Percentiles rank a stretch among this genome's conserved stretches.
Conservation (phyloP, 2,329 filamentous ascomycete species). For the Apiospora marii region DNA sequence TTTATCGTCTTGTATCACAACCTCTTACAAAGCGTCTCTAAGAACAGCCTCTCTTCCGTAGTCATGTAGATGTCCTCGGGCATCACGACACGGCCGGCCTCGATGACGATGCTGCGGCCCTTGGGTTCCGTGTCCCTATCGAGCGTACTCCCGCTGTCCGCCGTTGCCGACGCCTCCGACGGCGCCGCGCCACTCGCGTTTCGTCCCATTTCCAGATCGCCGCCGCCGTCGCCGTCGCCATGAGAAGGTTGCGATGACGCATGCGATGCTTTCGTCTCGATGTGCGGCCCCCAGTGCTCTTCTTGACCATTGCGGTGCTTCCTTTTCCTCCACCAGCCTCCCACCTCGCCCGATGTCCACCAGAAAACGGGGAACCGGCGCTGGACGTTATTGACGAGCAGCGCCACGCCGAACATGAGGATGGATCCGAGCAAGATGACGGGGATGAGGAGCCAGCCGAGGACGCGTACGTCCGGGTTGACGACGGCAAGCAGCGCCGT, state of each 20-base stretch:
- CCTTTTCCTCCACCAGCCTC: conserved; percentile 21
- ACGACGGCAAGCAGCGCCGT: conserved; percentile 75
- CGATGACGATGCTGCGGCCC: conserved; percentile 8
- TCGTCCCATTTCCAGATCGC: neutral
- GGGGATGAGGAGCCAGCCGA: conserved; percentile 76
- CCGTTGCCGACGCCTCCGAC: neutral
- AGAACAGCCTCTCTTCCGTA: conserved; percentile 20
- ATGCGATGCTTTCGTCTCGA: conserved; percentile 1
- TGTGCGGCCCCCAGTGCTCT: conserved; percentile 1
- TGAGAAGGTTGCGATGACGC: neutral
- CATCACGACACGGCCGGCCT: conserved; percentile 8
- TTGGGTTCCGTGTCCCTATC: neutral
- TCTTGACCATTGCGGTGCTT: neutral
- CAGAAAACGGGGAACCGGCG: conserved; percentile 74
- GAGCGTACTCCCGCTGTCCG: conserved; percentile 7
- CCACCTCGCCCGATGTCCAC: conserved; percentile 62
- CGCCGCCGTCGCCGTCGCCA: too few species aligned
- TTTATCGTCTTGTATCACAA: neutral
- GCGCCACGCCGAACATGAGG: conserved; percentile 68
- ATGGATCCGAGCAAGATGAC: conserved; percentile 66
- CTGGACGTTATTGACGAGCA: conserved; percentile 75
- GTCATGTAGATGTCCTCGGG: conserved; percentile 20
- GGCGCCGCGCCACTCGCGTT: neutral
- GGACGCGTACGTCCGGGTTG: conserved; percentile 56
- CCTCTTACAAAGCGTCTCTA: conserved; percentile 23